Evolutionary conservation across 352 stramenopile species (phyloP).

Genomic region (Phytophthora pseudosyringae): DNA sequence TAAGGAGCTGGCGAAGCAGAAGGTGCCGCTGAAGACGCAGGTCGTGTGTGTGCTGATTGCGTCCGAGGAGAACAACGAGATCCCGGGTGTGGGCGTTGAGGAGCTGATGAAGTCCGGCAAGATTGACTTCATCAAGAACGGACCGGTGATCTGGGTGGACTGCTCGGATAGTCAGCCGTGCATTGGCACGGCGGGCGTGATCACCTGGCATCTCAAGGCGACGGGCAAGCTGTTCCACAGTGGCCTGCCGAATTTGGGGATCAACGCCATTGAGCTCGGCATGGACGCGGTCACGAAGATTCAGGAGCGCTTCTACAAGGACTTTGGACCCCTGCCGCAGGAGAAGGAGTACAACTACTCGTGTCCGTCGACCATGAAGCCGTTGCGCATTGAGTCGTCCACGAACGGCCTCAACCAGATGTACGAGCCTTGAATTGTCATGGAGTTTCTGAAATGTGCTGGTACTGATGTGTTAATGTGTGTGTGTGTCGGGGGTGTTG

Average conservation of each 20-base stretch:
- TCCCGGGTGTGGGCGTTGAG: conserved; percentile 89
- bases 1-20: conserved; percentile 73
- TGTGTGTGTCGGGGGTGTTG: background rate
- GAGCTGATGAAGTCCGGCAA: conserved; percentile 87
- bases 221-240: conserved; percentile 94
- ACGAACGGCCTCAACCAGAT: conserved; percentile 86
- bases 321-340: conserved; percentile 83
- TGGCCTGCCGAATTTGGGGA: conserved; percentile 88
- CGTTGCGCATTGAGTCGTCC: conserved; percentile 82
- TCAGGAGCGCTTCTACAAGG: conserved; percentile 90
- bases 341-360: conserved; percentile 93
- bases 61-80: conserved; percentile 85
- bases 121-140: conserved; percentile 94
- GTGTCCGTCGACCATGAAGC: conserved; percentile 89
- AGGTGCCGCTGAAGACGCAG: conserved; percentile 74
- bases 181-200: conserved; percentile 89
- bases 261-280: conserved; percentile 91
- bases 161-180: conserved; percentile 93
- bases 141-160: conserved; percentile 93
- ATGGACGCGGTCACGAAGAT: conserved; percentile 88
- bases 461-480: too few relatives aligned
- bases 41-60: conserved; percentile 92
- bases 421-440: conserved; percentile 32
- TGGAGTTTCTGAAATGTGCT: background rate
- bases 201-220: conserved; percentile 91